Percentiles rank a stretch among this genome's conserved stretches.
These are phyloP conservation scores for Sugiyamaella japonica DNA, from an alignment of 1,139 yeast species.

Conservation along the genomic window DNA sequence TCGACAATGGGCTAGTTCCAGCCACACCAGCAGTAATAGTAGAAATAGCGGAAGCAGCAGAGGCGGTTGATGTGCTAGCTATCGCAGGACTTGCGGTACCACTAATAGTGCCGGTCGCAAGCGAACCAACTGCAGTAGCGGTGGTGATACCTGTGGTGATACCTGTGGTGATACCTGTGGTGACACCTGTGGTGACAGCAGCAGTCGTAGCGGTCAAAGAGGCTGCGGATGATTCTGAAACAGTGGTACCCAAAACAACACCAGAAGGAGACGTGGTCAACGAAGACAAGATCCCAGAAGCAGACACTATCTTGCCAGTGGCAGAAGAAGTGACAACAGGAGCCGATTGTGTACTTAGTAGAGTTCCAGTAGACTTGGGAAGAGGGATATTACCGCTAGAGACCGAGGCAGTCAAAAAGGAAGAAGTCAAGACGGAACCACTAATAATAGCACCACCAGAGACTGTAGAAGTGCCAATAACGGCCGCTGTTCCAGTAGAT, in stretches of 20 bases:
- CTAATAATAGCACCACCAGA: background rate
- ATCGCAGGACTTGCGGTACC: slow-evolving; percentile 13
- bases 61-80: slow-evolving; percentile 8
- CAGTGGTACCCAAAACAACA: slow-evolving; percentile 19
- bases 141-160: background rate
- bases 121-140: background rate
- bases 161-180: slow-evolving; percentile 15
- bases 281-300: background rate
- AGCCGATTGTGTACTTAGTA: slow-evolving; percentile 1
- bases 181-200: slow-evolving; percentile 26
- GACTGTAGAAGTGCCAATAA: background rate
- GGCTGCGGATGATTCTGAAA: slow-evolving; percentile 12
- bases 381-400: slow-evolving; percentile 3
- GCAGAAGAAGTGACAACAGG: background rate
- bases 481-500: slow-evolving; percentile 2
- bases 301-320: background rate
- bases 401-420: background rate
- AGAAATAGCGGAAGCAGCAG: slow-evolving; percentile 18
- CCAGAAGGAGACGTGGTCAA: slow-evolving; percentile 14
- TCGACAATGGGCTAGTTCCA: slow-evolving; percentile 17
- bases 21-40: slow-evolving; percentile 14
- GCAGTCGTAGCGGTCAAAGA: slow-evolving; percentile 1
- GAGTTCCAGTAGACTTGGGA: slow-evolving; percentile 13
- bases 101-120: slow-evolving; percentile 11
- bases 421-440: background rate